Evolutionary conservation across 2,329 filamentous ascomycete genomes (phyloP).

Genomic region (Diaporthe australafricana): DNA sequence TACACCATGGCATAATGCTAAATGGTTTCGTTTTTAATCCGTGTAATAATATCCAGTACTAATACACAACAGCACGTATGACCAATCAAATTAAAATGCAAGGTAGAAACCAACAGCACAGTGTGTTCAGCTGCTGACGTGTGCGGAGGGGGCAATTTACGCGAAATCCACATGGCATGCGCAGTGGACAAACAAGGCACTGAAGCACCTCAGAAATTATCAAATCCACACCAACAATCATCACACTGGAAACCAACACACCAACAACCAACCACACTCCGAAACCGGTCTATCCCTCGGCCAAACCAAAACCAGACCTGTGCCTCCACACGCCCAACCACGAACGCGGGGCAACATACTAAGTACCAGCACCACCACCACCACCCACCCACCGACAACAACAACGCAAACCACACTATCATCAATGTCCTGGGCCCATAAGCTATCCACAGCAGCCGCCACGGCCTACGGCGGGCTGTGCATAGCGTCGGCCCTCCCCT

Average conservation of each 20-base stretch:
- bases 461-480: slow-evolving; percentile 40
- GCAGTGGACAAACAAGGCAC: slow-evolving; percentile 6
- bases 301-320: slow-evolving; percentile 1
- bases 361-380: not conserved
- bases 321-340: not conserved
- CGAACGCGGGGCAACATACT: not conserved
- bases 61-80: no score
- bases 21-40: no score
- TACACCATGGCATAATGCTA: no score
- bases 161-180: not conserved
- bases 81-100: not conserved
- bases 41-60: no score
- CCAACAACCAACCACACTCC: not conserved
- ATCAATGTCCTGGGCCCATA: slow-evolving; percentile 28
- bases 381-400: not conserved
- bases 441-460: slow-evolving; percentile 22
- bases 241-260: not conserved
- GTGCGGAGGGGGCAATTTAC: not conserved
- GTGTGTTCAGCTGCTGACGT: slow-evolving; percentile 20
- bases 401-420: not conserved
- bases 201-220: slow-evolving; percentile 17
- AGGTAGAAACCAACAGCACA: slow-evolving; percentile 6
- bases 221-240: not conserved
- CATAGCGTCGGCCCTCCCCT: slow-evolving; percentile 41
- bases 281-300: not conserved